A percentile compares a stretch with the other conserved stretches of the same genome.
These are phyloP conservation scores for Monosporascus sp. DNA, from an alignment of 2,329 filamentous ascomycete species.

Conservation along the genomic window DNA sequence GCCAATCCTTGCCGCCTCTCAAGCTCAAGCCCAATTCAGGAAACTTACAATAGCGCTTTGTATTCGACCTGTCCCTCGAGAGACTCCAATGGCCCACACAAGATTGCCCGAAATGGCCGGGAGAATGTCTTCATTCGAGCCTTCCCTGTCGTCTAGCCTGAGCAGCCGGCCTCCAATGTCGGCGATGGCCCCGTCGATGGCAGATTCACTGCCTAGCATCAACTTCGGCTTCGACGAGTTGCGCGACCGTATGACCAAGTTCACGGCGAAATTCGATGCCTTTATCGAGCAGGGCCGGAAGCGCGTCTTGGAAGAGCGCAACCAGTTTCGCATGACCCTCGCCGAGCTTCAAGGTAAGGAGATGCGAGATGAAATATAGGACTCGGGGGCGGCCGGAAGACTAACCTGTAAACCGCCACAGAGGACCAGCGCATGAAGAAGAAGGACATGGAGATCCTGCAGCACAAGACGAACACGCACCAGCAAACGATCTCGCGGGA, in stretches of 20 bases:
- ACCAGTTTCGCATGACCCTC: constrained; percentile 86
- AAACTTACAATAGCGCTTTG: not conserved
- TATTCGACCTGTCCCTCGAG: not conserved
- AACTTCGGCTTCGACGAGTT: constrained; percentile 96
- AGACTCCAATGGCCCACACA: not conserved
- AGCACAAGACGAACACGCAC: constrained; percentile 65
- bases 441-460: constrained; percentile 78
- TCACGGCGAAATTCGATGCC: constrained; percentile 83
- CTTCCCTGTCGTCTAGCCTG: constrained; percentile 61
- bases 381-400: too few species aligned
- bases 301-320: constrained; percentile 85
- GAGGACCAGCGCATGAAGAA: constrained; percentile 90
- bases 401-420: constrained; percentile 29
- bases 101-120: not conserved
- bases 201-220: constrained; percentile 76
- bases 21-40: not conserved
- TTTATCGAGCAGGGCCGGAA: constrained; percentile 92
- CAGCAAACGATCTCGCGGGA: constrained; percentile 73
- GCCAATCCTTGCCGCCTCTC: too few species aligned
- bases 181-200: constrained; percentile 59
- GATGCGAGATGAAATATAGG: not conserved
- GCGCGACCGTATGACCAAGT: constrained; percentile 90
- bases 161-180: constrained; percentile 52
- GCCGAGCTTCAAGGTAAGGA: constrained; percentile 79
- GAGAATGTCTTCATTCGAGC: constrained; percentile 60